These are phyloP conservation scores for Globisporangium mamillatum DNA, from an alignment of 352 stramenopile genomes.

Conservation along the genomic window DNA sequence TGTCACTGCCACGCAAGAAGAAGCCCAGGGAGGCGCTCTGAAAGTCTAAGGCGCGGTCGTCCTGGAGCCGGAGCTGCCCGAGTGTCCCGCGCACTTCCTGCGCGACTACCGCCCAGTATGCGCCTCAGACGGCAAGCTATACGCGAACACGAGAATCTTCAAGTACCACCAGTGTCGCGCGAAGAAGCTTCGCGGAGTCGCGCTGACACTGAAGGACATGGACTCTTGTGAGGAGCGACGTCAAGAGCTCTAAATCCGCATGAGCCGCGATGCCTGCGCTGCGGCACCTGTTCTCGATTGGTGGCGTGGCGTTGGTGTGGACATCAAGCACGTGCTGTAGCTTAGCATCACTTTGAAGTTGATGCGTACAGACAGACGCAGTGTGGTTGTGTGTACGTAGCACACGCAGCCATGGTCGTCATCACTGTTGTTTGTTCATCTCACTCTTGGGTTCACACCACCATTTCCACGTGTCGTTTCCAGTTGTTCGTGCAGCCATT, in stretches of 20 bases:
- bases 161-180: constrained; percentile 51
- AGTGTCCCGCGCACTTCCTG: constrained; percentile 44
- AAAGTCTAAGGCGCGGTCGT: constrained; percentile 11
- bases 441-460: no score
- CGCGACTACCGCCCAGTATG: constrained; percentile 50
- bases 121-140: constrained; percentile 51
- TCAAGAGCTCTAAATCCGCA: constrained; percentile 19
- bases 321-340: not conserved
- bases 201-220: constrained; percentile 42
- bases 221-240: constrained; percentile 31
- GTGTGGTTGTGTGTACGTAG: no score
- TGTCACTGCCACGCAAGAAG: not conserved
- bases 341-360: not conserved
- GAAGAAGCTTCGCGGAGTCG: constrained; percentile 23
- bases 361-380: not conserved
- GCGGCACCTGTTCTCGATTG: not conserved
- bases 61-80: constrained; percentile 22
- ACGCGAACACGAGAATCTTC: constrained; percentile 57
- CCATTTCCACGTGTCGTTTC: no score
- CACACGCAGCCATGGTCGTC: no score
- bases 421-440: no score
- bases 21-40: not conserved
- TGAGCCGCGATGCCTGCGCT: no score
- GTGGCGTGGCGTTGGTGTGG: not conserved
- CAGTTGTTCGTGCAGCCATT: no score